Percentiles rank a stretch among this genome's conserved stretches.
These are phyloP conservation scores for Cercospora brassicicola DNA, from an alignment of 2,329 filamentous ascomycete genomes.

Conservation along the genomic window DNA sequence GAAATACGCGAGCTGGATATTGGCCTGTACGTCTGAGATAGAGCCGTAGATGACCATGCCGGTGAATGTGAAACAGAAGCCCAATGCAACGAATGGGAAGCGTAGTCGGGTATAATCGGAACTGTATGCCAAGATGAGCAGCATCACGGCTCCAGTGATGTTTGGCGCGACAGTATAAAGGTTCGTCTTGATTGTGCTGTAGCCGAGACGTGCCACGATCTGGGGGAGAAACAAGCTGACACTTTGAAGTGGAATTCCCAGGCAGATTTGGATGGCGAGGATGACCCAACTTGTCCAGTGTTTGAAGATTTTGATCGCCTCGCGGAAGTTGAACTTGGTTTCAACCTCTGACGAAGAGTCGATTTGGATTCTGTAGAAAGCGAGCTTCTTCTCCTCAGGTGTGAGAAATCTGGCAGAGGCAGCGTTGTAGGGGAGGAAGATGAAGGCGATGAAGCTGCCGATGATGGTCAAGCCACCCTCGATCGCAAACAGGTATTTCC, in stretches of 20 bases:
- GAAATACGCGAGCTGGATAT: constrained; percentile 70
- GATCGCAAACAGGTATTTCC: constrained; percentile 67
- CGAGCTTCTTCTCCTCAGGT: constrained; percentile 65
- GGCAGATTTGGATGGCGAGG: constrained; percentile 58
- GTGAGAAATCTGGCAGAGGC: constrained; percentile 65
- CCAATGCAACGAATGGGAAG: constrained; percentile 72
- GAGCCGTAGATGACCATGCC: constrained; percentile 78
- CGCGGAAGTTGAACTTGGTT: constrained; percentile 55
- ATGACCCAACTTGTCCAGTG: constrained; percentile 57
- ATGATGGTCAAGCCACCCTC: constrained; percentile 60
- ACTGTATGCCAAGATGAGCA: constrained; percentile 69
- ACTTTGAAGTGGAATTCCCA: constrained; percentile 60
- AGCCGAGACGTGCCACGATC: constrained; percentile 56
- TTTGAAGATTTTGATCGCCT: constrained; percentile 56
- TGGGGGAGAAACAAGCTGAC: constrained; percentile 60
- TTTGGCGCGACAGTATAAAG: constrained; percentile 81
- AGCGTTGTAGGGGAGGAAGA: constrained; percentile 66
- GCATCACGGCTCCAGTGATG: constrained; percentile 68
- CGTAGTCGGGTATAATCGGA: constrained; percentile 67
- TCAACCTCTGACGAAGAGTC: constrained; percentile 68
- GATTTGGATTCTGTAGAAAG: constrained; percentile 71
- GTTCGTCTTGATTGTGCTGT: constrained; percentile 66
- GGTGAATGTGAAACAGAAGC: constrained; percentile 71
- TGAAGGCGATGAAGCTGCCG: constrained; percentile 62
- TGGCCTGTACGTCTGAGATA: constrained; percentile 58